A percentile compares a stretch with the other conserved stretches of the same genome.
These are phyloP conservation scores for Sisymbrium irio DNA, from an alignment of 345 rosid species.

Conservation along the genomic window DNA sequence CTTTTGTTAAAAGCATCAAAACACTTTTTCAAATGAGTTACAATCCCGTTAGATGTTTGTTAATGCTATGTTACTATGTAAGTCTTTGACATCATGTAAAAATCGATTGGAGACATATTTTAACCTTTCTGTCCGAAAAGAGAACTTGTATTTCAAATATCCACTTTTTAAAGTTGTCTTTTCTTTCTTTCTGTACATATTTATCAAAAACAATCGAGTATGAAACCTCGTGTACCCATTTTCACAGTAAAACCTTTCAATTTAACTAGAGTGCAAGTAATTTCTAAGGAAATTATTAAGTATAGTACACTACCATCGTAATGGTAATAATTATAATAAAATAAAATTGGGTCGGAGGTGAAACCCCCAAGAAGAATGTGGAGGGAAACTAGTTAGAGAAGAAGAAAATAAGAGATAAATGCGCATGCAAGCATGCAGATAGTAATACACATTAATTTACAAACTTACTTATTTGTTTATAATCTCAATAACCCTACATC, in stretches of 20 bases:
- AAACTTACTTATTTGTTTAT: conserved; percentile 51
- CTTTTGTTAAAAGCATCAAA: background rate
- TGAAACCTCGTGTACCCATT: background rate
- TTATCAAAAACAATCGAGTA: background rate
- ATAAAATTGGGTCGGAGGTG: conserved; percentile 6
- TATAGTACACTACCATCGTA: conserved; percentile 5
- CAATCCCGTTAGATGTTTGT: background rate
- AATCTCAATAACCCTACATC: conserved; percentile 45
- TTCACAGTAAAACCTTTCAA: conserved; percentile 4
- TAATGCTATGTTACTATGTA: conserved; percentile 7
- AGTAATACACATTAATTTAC: conserved; percentile 32
- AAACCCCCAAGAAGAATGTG: conserved; percentile 30
- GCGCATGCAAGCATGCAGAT: conserved; percentile 58
- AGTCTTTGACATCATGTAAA: conserved; percentile 19
- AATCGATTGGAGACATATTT: background rate
- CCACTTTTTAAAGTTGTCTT: conserved; percentile 5
- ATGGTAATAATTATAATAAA: conserved; percentile 24
- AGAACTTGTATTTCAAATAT: background rate
- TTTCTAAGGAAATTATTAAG: conserved; percentile 3
- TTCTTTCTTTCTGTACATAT: background rate
- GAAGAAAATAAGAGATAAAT: conserved; percentile 39
- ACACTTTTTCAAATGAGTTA: conserved; percentile 4
- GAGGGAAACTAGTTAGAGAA: conserved; percentile 17
- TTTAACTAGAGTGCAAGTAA: background rate
- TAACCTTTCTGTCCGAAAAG: conserved; percentile 9